These are phyloP conservation scores for Pelargonium cotyledonis DNA, from an alignment of 441 rosid genomes.

Conservation along the genomic window DNA sequence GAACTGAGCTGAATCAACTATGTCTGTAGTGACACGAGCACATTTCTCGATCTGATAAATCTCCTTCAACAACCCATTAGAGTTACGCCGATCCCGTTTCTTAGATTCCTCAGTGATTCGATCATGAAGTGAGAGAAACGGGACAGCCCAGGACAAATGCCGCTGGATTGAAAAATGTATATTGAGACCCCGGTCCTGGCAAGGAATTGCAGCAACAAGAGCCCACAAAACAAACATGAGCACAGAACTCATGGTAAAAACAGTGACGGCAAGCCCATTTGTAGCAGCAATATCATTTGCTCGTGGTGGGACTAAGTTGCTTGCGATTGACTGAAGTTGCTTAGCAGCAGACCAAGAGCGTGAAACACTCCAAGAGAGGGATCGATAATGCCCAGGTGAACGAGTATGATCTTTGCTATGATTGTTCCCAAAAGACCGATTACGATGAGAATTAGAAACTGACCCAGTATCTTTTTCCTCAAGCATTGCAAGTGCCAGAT, in stretches of 20 bases:
- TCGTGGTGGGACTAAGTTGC: constrained; percentile 27
- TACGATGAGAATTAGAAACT: constrained; percentile 22
- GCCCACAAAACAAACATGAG: constrained; percentile 38
- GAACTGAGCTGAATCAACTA: constrained; percentile 32
- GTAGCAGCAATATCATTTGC: constrained; percentile 31
- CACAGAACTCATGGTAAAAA: constrained; percentile 33
- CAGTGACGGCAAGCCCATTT: constrained; percentile 31
- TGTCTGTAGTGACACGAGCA: constrained; percentile 21
- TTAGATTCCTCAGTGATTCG: constrained; percentile 38
- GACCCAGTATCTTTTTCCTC: constrained; percentile 37
- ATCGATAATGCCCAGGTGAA: constrained; percentile 32
- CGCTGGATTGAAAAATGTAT: constrained; percentile 31
- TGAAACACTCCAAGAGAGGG: constrained; percentile 44
- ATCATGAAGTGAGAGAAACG: constrained; percentile 27
- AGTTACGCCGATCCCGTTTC: constrained; percentile 28
- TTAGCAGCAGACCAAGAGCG: constrained; percentile 38
- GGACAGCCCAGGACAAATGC: constrained; percentile 29
- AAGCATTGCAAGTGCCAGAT: constrained; percentile 37
- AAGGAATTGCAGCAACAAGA: constrained; percentile 42
- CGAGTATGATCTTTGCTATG: constrained; percentile 20
- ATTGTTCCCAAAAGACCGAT: constrained; percentile 32
- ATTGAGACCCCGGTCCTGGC: constrained; percentile 37
- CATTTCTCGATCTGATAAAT: constrained; percentile 33
- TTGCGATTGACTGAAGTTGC: constrained; percentile 38
- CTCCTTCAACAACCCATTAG: constrained; percentile 34